Conservation (phyloP, 108 stramenopile genomes). For the Cylindrotheca fusiformis region DNA sequence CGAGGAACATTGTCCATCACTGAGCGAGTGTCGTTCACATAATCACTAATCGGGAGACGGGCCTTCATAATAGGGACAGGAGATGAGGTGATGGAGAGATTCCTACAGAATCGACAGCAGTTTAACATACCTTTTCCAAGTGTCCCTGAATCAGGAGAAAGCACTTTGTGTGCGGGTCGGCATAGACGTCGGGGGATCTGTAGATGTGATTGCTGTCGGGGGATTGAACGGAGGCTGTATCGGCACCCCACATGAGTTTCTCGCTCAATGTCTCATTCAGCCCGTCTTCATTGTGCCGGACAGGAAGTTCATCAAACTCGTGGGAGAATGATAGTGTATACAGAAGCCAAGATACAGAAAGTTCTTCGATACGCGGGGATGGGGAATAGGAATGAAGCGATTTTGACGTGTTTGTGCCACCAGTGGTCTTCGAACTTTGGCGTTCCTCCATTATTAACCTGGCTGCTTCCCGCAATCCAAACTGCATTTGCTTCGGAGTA, state of each 20-base stretch:
- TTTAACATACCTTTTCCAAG: constrained; percentile 40
- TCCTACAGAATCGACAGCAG: not conserved
- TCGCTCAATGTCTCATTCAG: constrained; percentile 91
- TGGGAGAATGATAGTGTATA: constrained; percentile 71
- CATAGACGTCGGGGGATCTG: constrained; percentile 59
- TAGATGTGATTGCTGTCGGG: constrained; percentile 29
- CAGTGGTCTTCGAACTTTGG: not conserved
- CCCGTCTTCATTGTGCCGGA: constrained; percentile 97
- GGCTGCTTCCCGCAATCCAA: constrained; percentile 44
- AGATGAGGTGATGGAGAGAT: not conserved
- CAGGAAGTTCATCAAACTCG: constrained; percentile 96
- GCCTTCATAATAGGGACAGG: constrained; percentile 1
- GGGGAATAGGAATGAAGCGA: constrained; percentile 20
- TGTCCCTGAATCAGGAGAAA: constrained; percentile 93
- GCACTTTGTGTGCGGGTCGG: constrained; percentile 91
- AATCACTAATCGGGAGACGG: constrained; percentile 96
- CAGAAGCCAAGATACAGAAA: constrained; percentile 65
- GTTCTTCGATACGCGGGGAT: constrained; percentile 26
- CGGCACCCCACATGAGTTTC: constrained; percentile 79
- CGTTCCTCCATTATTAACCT: constrained; percentile 30
- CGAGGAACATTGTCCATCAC: constrained; percentile 96
- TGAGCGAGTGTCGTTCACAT: constrained; percentile 92
- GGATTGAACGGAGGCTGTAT: constrained; percentile 34
- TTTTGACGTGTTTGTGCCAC: not conserved
- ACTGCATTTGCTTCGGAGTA: constrained; percentile 77